These are phyloP conservation scores for Typha latifolia DNA, from an alignment of 176 grass and related monocot genomes.

Conservation along the genomic window DNA sequence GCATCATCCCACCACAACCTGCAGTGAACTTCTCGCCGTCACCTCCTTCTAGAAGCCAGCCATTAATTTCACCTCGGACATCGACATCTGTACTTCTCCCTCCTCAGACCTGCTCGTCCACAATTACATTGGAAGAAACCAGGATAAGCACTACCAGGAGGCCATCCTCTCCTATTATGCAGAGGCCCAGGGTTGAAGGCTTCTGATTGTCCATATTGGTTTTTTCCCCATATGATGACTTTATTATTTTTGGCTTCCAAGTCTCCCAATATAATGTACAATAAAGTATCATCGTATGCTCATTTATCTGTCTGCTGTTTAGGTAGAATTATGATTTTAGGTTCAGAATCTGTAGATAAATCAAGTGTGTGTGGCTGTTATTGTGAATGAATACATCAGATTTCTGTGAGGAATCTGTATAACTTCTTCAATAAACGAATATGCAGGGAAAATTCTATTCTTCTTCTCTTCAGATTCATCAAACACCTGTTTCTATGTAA, in stretches of 20 bases:
- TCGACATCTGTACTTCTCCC: conserved; percentile 51
- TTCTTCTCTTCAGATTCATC: neutral
- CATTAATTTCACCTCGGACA: conserved; percentile 30
- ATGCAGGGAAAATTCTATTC: neutral
- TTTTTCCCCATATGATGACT: conserved; percentile 32
- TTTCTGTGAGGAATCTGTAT: neutral
- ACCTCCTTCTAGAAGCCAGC: conserved; percentile 21
- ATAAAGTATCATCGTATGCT: neutral
- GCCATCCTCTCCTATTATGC: conserved; percentile 22
- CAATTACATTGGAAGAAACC: conserved; percentile 44
- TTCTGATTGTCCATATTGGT: conserved; percentile 83
- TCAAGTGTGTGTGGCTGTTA: neutral
- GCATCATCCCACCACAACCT: conserved; percentile 42
- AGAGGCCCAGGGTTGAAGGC: conserved; percentile 54
- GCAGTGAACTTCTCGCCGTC: conserved; percentile 46
- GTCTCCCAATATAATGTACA: neutral
- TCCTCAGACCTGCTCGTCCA: conserved; percentile 45
- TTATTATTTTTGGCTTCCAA: conserved; percentile 32
- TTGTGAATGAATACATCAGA: conserved; percentile 1
- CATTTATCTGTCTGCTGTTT: neutral
- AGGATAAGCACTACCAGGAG: conserved; percentile 50
- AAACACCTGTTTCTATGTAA: neutral
- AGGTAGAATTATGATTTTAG: neutral
- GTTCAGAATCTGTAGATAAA: conserved; percentile 6
- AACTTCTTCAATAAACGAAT: neutral